Evolutionary conservation across 257 asterid species (phyloP), one percentile per base, ranked within the genome.

Genomic region (Rauvolfia tetraphylla): DNA sequence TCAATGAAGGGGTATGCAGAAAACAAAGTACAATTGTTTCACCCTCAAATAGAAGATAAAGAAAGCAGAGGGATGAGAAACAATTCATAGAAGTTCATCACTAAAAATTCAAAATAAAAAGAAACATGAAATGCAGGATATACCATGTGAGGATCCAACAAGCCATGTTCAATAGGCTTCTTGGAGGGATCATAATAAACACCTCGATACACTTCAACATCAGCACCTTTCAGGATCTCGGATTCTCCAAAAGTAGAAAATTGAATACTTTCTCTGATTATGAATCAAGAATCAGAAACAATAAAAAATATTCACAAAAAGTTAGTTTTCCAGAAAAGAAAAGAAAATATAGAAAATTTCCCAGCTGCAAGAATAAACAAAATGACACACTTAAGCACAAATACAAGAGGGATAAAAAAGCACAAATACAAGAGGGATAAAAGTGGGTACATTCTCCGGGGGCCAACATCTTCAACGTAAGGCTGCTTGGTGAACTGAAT

Each of bases 101-200:
- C 1, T 33, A 33, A 5, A 72, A 18, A 33, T 5, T 3, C 8
- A 33, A 51, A 56, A 23, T 41, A 20, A 46, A n/a, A 54, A 49
- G 27, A 31, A 54, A 12, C 7, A 31, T 29, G 1, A 27, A 73
- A 33, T 36, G 68, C n/a, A 68, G 18, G 42, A 76, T 39, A 66
- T 87, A 95, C 99, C 98, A 95, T 91, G 84, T 71, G 96, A 66
- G 88, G 84, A 75, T 95, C 99, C 65, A 95, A 84, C 89, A 95
- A 85, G 62, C 99, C 99, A 73, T 83, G 79, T 23, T 39, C 86
- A 33, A 63, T 14, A 53, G 98, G 96, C 80, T 80, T 81, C 73
- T 74, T 82, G 42, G 0, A 31, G 4, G 57, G 7, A 46, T 95
- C 93, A 83, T 95, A 95, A 69, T 92, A 91, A 57, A 18, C 59